Conservation (phyloP, 2,329 filamentous ascomycete species). For the Apiospora arundinis region DNA sequence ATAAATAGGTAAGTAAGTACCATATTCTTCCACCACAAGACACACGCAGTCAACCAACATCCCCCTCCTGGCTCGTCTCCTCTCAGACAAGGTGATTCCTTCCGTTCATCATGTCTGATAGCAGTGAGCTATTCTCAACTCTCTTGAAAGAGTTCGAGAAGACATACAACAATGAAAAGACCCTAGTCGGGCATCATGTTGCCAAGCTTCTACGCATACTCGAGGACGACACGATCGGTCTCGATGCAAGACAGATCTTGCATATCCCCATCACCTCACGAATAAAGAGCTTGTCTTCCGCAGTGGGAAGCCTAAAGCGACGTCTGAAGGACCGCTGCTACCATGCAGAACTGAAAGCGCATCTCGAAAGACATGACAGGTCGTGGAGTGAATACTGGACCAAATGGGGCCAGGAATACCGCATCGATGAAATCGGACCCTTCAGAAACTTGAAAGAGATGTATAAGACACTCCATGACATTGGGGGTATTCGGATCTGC, state of each 20-base stretch:
- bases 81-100: not conserved
- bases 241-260: not conserved
- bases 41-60: not conserved
- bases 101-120: not conserved
- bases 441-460: not conserved
- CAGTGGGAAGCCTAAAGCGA: not conserved
- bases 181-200: not conserved
- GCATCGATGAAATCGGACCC: not conserved
- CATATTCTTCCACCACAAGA: too few species aligned
- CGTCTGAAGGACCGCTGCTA: not conserved
- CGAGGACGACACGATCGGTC: not conserved
- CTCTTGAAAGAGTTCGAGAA: not conserved
- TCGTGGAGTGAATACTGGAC: not conserved
- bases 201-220: not conserved
- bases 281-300: not conserved
- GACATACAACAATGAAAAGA: not conserved
- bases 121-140: not conserved
- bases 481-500: constrained; percentile 25
- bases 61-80: not conserved
- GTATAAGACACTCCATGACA: constrained; percentile 24
- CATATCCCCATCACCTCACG: not conserved
- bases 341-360: not conserved
- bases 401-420: not conserved
- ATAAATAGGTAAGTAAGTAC: too few species aligned
- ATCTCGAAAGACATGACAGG: not conserved